A percentile compares a stretch with the other conserved stretches of the same genome.
These are phyloP conservation scores for Suhomyces wounanorum DNA, from an alignment of 1,139 yeast species.

Conservation along the genomic window DNA sequence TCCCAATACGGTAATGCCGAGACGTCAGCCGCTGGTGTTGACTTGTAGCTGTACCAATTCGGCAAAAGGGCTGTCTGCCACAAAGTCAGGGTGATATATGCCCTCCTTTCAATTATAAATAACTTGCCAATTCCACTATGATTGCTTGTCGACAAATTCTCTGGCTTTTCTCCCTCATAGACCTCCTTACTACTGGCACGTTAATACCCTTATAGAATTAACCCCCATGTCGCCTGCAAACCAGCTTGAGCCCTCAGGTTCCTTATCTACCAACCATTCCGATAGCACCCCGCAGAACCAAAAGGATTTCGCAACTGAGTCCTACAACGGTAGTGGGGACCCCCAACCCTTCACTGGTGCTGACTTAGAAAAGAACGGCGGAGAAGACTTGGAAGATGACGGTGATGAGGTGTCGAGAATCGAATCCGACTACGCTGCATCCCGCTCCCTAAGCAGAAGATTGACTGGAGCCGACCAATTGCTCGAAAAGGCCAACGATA, in stretches of 20 bases:
- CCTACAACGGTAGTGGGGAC: slow-evolving; percentile 15
- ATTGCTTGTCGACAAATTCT: slow-evolving; percentile 2
- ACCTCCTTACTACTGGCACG: not conserved
- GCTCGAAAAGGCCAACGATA: slow-evolving; percentile 28
- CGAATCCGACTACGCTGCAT: slow-evolving; percentile 28
- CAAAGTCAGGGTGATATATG: not conserved
- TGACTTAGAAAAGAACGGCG: slow-evolving; percentile 15
- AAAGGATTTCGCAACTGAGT: slow-evolving; percentile 14
- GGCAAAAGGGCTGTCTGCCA: slow-evolving; percentile 3
- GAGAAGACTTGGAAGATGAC: slow-evolving; percentile 11
- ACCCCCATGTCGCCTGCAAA: slow-evolving; percentile 3
- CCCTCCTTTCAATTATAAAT: slow-evolving; percentile 1
- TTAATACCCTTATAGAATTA: not conserved
- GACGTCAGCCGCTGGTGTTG: not conserved
- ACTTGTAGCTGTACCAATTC: not conserved
- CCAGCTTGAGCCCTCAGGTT: slow-evolving; percentile 5
- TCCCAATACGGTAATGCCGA: slow-evolving; percentile 8
- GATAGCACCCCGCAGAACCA: slow-evolving; percentile 5
- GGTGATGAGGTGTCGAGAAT: slow-evolving; percentile 32
- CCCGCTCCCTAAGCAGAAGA: slow-evolving; percentile 29
- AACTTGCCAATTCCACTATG: not conserved
- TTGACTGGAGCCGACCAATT: slow-evolving; percentile 31
- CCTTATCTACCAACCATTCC: slow-evolving; percentile 10
- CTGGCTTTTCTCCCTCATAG: slow-evolving; percentile 1
- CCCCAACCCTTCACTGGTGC: slow-evolving; percentile 19